These are phyloP conservation scores for Alectoria sarmentosa DNA, from an alignment of 495 filamentous ascomycete genomes.

Conservation along the genomic window DNA sequence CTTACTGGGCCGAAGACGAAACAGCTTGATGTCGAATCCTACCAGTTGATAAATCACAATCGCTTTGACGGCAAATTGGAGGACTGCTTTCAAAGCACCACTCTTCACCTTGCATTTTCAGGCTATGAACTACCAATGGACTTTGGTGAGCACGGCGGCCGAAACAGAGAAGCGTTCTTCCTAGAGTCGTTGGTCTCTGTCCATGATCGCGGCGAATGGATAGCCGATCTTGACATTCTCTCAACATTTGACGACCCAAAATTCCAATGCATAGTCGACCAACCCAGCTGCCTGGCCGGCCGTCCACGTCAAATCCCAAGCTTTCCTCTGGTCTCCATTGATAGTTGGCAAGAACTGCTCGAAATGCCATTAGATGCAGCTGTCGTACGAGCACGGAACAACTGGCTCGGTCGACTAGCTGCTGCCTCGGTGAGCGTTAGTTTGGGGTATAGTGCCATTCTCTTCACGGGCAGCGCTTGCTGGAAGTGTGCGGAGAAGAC, in stretches of 20 bases:
- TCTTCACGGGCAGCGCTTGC: neutral
- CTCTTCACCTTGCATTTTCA: slow-evolving; percentile 39
- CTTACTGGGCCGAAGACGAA: slow-evolving; percentile 23
- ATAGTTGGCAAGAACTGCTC: slow-evolving; percentile 12
- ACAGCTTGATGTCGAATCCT: slow-evolving; percentile 16
- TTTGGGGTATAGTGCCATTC: neutral
- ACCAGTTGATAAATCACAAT: slow-evolving; percentile 27
- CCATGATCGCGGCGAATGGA: slow-evolving; percentile 32
- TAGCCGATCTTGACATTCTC: slow-evolving; percentile 32
- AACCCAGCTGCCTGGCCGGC: no score
- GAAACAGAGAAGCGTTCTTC: slow-evolving; percentile 27
- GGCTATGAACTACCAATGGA: slow-evolving; percentile 28
- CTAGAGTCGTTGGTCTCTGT: slow-evolving; percentile 33
- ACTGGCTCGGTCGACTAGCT: slow-evolving; percentile 10
- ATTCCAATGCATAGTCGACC: no score
- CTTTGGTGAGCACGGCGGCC: slow-evolving; percentile 17
- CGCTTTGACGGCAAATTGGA: slow-evolving; percentile 30
- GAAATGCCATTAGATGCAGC: neutral
- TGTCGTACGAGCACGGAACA: slow-evolving; percentile 7
- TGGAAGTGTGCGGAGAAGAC: neutral
- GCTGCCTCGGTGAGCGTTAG: neutral
- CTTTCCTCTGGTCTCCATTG: neutral
- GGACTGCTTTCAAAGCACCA: slow-evolving; percentile 31
- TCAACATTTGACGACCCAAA: neutral
- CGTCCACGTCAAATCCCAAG: no score